These are phyloP conservation scores for Letharia columbiana DNA, from an alignment of 495 filamentous ascomycete species.

Conservation along the genomic window DNA sequence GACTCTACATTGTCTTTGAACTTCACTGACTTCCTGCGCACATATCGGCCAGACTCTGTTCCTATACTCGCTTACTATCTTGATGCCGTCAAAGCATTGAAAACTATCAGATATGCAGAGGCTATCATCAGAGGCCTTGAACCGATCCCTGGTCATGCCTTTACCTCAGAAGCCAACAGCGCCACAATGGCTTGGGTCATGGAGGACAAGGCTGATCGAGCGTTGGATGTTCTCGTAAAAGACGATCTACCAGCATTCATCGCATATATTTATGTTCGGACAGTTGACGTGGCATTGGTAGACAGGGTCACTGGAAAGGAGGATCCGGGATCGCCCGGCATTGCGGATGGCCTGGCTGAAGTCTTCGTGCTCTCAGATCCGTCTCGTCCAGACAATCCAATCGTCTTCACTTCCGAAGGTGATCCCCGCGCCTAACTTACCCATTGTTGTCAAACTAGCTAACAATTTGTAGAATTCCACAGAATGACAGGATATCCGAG, in stretches of 20 bases:
- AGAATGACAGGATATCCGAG: slow-evolving; percentile 55
- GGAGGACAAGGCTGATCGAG: slow-evolving; percentile 48
- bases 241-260: slow-evolving; percentile 68
- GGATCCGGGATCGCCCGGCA: slow-evolving; percentile 42
- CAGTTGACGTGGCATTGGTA: slow-evolving; percentile 48
- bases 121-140: slow-evolving; percentile 48
- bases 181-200: slow-evolving; percentile 45
- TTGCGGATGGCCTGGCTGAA: slow-evolving; percentile 64
- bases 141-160: slow-evolving; percentile 37
- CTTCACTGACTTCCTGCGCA: slow-evolving; percentile 59
- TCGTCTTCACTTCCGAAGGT: slow-evolving; percentile 63
- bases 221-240: slow-evolving; percentile 50
- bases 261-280: slow-evolving; percentile 50
- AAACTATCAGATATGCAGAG: slow-evolving; percentile 64
- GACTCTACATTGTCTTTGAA: slow-evolving; percentile 57
- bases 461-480: slow-evolving; percentile 43
- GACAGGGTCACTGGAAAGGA: slow-evolving; percentile 49
- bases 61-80: slow-evolving; percentile 59
- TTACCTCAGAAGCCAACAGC: slow-evolving; percentile 36
- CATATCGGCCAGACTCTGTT: slow-evolving; percentile 62
- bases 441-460: background rate
- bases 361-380: slow-evolving; percentile 74
- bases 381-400: slow-evolving; percentile 61
- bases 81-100: slow-evolving; percentile 53
- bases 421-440: background rate